phyloP scores from a whole-genome alignment of 83 land plant species.

The Thuja plicata region DNA sequence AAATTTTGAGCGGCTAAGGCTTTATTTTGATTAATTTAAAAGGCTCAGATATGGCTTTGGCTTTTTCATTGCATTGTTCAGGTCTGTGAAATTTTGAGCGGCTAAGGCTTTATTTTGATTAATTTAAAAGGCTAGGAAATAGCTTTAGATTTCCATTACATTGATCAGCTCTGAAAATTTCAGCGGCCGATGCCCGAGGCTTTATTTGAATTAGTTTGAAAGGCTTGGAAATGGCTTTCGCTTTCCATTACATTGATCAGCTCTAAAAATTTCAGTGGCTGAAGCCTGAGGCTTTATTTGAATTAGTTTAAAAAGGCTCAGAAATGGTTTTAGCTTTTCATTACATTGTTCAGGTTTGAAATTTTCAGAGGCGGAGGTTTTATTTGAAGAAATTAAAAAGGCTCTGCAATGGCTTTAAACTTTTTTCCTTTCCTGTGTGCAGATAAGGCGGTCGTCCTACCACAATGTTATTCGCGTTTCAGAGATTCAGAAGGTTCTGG shows the following conservation, averaged over 20 bases:
- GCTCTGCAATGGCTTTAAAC: too few species aligned
- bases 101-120: too few species aligned
- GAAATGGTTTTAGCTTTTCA: not conserved
- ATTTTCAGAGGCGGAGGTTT: not conserved
- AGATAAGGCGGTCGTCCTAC: slow-evolving; percentile 80
- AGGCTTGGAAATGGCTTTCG: too few species aligned
- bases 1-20: too few species aligned
- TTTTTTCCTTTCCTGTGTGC: not conserved
- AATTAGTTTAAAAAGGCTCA: not conserved
- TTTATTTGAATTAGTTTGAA: not conserved
- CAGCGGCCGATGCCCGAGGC: not conserved
- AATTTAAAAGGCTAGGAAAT: too few species aligned
- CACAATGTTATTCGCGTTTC: slow-evolving; percentile 72
- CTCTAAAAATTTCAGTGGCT: not conserved
- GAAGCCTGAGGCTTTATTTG: not conserved
- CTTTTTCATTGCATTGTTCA: slow-evolving; percentile 59
- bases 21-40: not conserved
- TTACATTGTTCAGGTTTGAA: not conserved
- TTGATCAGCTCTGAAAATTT: not conserved
- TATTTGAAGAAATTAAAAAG: not conserved
- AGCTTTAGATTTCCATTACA: not conserved
- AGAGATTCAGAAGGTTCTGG: slow-evolving; percentile 68
- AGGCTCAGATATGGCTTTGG: too few species aligned
- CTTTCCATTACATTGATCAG: not conserved
- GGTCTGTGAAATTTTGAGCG: slow-evolving; percentile 26